Conservation (phyloP, 129 eudicot species). For the Lonicera japonica region DNA sequence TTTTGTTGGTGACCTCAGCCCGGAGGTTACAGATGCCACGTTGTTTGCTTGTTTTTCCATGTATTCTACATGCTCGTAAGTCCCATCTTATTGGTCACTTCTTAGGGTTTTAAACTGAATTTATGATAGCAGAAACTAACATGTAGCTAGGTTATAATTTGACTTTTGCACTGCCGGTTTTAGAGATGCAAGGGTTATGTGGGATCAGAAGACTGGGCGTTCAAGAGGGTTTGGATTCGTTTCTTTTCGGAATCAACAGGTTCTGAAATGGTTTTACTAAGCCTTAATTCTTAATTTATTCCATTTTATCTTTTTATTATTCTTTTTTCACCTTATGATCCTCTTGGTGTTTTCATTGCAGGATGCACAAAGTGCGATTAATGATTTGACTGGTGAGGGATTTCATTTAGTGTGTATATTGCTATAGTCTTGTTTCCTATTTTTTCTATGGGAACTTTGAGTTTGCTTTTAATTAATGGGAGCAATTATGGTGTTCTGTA, state of each 20-base stretch:
- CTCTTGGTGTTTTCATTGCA: no score
- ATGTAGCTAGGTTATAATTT: background rate
- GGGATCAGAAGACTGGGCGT: constrained; percentile 99
- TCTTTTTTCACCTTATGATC: constrained; percentile 4
- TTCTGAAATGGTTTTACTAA: constrained; percentile 5
- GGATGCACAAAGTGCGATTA: constrained; percentile 80
- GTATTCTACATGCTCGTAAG: constrained; percentile 94
- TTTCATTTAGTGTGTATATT: background rate
- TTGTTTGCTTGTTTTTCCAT: constrained; percentile 84
- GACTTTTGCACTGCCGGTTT: constrained; percentile 1
- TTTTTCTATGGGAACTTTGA: no score
- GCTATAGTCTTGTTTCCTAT: background rate
- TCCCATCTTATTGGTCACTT: background rate
- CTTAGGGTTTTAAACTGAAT: constrained; percentile 2
- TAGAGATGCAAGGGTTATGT: constrained; percentile 99
- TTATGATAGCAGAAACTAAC: background rate
- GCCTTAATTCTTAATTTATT: background rate
- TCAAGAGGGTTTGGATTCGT: constrained; percentile 99
- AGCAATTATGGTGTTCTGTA: no score
- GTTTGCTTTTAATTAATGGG: no score
- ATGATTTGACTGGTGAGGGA: constrained; percentile 60
- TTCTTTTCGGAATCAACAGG: constrained; percentile 95
- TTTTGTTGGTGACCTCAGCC: constrained; percentile 98
- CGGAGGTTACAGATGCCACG: constrained; percentile 95
- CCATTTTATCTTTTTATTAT: constrained; percentile 5